Conservation (phyloP, 2,329 filamentous ascomycete species). For the Phialophora expanda region DNA sequence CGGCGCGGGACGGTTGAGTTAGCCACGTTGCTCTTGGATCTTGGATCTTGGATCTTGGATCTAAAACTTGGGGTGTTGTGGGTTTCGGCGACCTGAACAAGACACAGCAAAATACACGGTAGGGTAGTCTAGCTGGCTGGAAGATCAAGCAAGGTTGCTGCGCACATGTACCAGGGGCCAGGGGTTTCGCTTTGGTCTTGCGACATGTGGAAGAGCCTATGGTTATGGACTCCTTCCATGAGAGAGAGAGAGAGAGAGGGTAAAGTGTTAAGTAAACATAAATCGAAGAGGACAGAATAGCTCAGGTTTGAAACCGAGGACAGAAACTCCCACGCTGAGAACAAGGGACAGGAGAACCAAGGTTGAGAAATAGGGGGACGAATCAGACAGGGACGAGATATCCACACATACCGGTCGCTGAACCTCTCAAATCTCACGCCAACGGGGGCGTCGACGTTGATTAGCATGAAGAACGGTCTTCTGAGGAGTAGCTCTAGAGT, state of each 20-base stretch:
- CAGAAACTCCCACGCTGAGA: not conserved
- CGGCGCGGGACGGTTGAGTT: not conserved
- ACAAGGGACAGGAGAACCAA: not conserved
- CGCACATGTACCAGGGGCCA: no score
- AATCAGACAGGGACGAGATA: not conserved
- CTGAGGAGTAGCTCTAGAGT: constrained; percentile 76
- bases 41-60: not conserved
- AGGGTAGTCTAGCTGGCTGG: no score
- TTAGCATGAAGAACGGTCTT: constrained; percentile 88
- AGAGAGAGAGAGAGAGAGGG: no score
- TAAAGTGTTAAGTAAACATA: not conserved
- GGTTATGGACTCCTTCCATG: not conserved
- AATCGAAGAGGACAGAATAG: not conserved
- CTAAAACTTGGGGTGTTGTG: no score
- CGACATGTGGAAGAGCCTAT: not conserved
- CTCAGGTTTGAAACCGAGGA: not conserved
- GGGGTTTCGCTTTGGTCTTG: not conserved
- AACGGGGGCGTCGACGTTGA: constrained; percentile 90
- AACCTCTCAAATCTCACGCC: constrained; percentile 82
- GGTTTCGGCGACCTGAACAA: not conserved
- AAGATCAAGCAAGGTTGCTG: no score
- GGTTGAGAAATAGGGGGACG: not conserved
- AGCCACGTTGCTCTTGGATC: constrained; percentile 1
- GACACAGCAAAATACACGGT: not conserved
- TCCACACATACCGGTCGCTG: constrained; percentile 56